Evolutionary conservation across 768 basidiomycete species (phyloP).

Genomic region (Suillus discolor): DNA sequence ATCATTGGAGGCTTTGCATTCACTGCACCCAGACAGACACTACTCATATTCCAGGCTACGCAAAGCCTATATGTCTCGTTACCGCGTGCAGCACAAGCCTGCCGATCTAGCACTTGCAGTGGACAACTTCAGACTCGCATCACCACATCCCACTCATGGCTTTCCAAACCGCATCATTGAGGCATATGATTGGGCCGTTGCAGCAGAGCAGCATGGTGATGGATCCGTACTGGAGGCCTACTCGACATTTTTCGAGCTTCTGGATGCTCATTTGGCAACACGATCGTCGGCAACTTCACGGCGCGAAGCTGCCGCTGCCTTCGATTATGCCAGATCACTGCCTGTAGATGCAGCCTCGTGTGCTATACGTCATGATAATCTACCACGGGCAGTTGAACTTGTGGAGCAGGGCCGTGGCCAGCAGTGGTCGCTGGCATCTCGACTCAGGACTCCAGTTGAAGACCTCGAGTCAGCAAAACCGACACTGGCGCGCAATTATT

Average conservation of each 20-base stretch:
- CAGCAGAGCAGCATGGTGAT: too few species aligned
- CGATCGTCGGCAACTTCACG: not conserved
- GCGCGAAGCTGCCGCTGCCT: not conserved
- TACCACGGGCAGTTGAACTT: conserved; percentile 25
- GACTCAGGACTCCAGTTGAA: conserved; percentile 28
- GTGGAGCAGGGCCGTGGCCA: conserved; percentile 23
- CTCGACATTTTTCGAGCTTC: too few species aligned
- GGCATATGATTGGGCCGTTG: too few species aligned
- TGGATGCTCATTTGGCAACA: too few species aligned
- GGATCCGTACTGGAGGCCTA: too few species aligned
- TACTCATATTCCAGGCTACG: too few species aligned
- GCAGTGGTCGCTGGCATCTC: conserved; percentile 28
- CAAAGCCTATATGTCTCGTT: too few species aligned
- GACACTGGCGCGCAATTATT: not conserved
- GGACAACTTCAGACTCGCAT: too few species aligned
- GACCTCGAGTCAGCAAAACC: conserved; percentile 12
- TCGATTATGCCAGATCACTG: not conserved
- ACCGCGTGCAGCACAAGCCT: too few species aligned
- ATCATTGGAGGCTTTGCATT: not conserved
- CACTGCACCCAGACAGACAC: not conserved
- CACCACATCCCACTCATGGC: too few species aligned
- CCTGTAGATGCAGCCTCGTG: conserved; percentile 9
- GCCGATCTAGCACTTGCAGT: too few species aligned
- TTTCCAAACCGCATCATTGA: too few species aligned
- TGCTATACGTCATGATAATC: conserved; percentile 15